phyloP scores from a whole-genome alignment of 164 flowering plant species.

The Santalum album region DNA sequence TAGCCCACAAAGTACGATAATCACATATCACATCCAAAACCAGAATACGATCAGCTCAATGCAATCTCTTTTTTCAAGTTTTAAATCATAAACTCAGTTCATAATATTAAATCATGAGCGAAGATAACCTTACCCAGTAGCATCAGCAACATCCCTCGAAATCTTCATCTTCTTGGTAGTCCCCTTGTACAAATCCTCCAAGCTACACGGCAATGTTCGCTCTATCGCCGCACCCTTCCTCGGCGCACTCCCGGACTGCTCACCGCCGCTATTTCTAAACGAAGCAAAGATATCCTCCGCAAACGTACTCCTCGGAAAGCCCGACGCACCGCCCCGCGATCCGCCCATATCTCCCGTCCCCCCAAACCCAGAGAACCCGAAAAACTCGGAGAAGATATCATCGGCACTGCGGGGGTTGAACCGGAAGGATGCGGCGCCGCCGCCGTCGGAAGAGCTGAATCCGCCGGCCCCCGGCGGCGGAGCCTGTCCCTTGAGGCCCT shows the following conservation, averaged over 20 bases:
- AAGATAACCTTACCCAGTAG: constrained; percentile 54
- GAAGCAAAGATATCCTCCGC: constrained; percentile 51
- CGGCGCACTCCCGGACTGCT: constrained; percentile 14
- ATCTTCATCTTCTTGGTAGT: constrained; percentile 95
- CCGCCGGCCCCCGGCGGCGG: background rate
- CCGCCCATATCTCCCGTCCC: constrained; percentile 55
- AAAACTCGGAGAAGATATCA: background rate
- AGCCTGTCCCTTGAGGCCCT: constrained; percentile 1
- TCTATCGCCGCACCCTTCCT: constrained; percentile 65
- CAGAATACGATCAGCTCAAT: too few species aligned
- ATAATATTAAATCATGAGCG: too few species aligned
- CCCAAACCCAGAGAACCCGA: constrained; percentile 24
- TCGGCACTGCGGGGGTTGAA: background rate
- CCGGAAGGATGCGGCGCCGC: background rate
- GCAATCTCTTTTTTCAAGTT: too few species aligned
- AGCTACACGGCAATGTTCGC: constrained; percentile 55
- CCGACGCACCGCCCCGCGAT: constrained; percentile 31
- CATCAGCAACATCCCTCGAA: constrained; percentile 75
- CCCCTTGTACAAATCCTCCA: constrained; percentile 92
- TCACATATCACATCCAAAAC: too few species aligned
- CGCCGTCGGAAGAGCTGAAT: background rate
- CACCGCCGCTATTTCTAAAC: constrained; percentile 44
- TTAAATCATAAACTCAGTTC: too few species aligned
- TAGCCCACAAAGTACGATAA: too few species aligned
- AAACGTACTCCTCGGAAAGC: constrained; percentile 45